phyloP scores from a whole-genome alignment of 2,329 filamentous ascomycete species.

The Penicillium sp. region DNA sequence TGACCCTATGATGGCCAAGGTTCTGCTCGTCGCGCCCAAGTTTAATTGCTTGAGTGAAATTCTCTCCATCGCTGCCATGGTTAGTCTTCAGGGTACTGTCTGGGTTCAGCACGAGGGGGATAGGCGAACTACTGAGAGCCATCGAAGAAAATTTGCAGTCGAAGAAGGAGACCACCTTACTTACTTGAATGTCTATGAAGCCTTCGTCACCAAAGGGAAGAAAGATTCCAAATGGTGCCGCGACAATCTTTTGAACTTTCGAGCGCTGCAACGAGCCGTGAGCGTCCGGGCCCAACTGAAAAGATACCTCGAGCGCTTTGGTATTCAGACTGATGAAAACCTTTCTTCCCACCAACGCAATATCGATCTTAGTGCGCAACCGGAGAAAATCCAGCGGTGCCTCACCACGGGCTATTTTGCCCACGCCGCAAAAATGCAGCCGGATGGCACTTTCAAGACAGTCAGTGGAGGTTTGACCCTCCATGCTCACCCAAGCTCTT shows the following conservation, averaged over 20 bases:
- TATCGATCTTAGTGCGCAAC: conserved; percentile 43
- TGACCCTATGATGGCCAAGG: conserved; percentile 93
- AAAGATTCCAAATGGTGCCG: conserved; percentile 83
- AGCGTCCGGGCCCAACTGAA: conserved; percentile 82
- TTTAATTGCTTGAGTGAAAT: conserved; percentile 82
- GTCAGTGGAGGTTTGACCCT: conserved; percentile 73
- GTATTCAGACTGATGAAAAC: conserved; percentile 62
- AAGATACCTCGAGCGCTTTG: conserved; percentile 80
- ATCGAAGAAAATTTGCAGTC: conserved; percentile 74
- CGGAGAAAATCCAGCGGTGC: conserved; percentile 74
- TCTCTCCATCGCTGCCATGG: conserved; percentile 89
- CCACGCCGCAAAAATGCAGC: conserved; percentile 87
- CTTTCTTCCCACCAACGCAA: conserved; percentile 33
- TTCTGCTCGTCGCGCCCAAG: conserved; percentile 65
- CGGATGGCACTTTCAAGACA: conserved; percentile 82
- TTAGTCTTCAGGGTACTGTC: conserved; percentile 71
- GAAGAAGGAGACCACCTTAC: conserved; percentile 94
- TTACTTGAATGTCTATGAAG: conserved; percentile 85
- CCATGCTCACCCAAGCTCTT: conserved; percentile 81
- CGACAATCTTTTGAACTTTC: conserved; percentile 81
- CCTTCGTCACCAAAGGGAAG: conserved; percentile 74
- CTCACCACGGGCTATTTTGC: conserved; percentile 88
- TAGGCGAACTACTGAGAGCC: conserved; percentile 67
- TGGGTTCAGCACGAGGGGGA: conserved; percentile 78
- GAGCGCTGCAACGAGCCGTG: conserved; percentile 71